Conservation (phyloP, 768 basidiomycete species). For the Calocybe indica region DNA sequence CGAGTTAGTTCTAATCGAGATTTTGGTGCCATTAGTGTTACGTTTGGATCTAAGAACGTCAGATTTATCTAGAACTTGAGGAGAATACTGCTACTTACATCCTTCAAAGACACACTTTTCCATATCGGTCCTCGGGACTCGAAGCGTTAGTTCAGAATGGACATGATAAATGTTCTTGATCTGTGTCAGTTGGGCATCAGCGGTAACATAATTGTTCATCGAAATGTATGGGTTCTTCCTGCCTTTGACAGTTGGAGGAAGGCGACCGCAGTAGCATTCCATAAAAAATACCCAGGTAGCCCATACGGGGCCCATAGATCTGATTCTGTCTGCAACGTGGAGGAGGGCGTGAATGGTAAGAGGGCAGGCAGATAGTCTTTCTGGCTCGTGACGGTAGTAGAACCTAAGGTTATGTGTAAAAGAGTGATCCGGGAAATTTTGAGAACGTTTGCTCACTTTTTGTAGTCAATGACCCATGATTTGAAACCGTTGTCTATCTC, state of each 20-base stretch:
- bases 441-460: conserved; percentile 3
- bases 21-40: too few relatives aligned
- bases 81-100: conserved; percentile 4
- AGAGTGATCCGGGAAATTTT: too few relatives aligned
- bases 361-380: conserved; percentile 3
- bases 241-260: conserved; percentile 21
- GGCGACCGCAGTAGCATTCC: conserved; percentile 27
- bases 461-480: background rate
- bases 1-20: too few relatives aligned
- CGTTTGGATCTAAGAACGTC: background rate
- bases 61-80: conserved; percentile 6
- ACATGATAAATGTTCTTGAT: conserved; percentile 10
- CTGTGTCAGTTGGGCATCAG: conserved; percentile 13
- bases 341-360: conserved; percentile 28
- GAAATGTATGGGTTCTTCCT: conserved; percentile 14
- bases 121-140: background rate
- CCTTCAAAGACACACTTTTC: background rate
- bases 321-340: conserved; percentile 28
- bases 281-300: conserved; percentile 33
- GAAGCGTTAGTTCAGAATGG: conserved; percentile 15
- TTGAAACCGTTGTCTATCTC: background rate
- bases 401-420: background rate
- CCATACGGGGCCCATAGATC: conserved; percentile 28
- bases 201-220: conserved; percentile 7
- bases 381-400: background rate